Evolutionary conservation across 2,329 filamentous ascomycete genomes (phyloP), one percentile per base, ranked within the genome.

Genomic region (Colletotrichum cuscutae): DNA sequence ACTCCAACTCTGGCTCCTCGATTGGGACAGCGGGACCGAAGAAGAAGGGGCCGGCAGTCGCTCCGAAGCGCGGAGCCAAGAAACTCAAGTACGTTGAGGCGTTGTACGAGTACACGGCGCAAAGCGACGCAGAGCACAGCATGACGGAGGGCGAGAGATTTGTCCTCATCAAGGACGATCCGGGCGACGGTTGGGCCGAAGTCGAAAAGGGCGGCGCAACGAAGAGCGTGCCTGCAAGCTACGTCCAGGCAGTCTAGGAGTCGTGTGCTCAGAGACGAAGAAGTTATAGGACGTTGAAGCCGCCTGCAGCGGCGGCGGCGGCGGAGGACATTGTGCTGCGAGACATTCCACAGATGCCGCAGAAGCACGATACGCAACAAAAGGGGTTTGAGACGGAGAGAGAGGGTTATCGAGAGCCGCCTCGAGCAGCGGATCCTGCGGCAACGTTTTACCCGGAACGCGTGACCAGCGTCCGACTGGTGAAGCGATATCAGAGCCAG

Each of bases 111-210:
- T 99, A 99, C 81, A 88, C 92, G 64, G 95, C 96, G 22, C 92
- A 95, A 78, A 95, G 91, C 76, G 94, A 97, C 6, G 89, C 91
- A 8, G 97, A 99, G 83, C 95, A 96, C 82, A 95, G 89, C 78
- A 99, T 99, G 94, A 81, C 82, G 1, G 96, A 97, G 82, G 97
- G 97, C 1, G 97, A 99, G 83, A 89, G 92, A 64, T 97, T 99
- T 78, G 95, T 99, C 52, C 86, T 99, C 37, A 91, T 98, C 74
- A 95, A 92, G 78, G 92, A 94, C 69, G 96, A 98, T 80, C 89
- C 92, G 0, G 97, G 97, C 1, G 97, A 98, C 84, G 97, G 97
- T 0, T 99, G 97, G 97, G 94, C 92, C 32, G 97, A 98, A 84
- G 97, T 99, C 22, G 97, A 98, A 85, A 95, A 94, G 82, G 95